Base-by-base conservation (phyloP, 345 rosid species). In the Gynandropsis gynandra region DNA sequence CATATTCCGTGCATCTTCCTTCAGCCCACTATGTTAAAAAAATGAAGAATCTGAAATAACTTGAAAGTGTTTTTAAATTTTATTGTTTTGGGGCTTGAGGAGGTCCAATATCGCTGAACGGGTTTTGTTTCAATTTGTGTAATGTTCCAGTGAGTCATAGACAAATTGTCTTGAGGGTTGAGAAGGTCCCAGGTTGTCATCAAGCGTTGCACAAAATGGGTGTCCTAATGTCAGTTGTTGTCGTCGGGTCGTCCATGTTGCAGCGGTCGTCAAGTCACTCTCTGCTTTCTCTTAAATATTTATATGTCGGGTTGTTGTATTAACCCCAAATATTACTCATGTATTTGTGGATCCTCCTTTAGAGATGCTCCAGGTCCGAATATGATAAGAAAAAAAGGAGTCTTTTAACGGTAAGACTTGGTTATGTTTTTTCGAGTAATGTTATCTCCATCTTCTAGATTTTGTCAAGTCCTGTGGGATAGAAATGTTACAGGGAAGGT, bases 141-240 rank as follows among this genome's bases (percentile, higher is more conserved):
- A 80, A 79, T 85, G 87, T 88, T 92, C 97, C 99, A 92, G 97
- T 92, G 99, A 92, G 99, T 90, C 61, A 85, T 90, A 84, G 93
- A 76, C 95, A 79, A 84, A 68, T 24, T 24, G 29, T 24, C 29
- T 71, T 88, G 95, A 74, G 95, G 94, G 81, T 82, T 82, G 95
- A 74, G 86, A 83, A 79, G 92, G 83, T 87, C 86, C 79, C 74
- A 74, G 71, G 87, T 81, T 70, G 82, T 92, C 89, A 65, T 76
- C 95, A 80, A 76, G 92, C 85, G 29, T 24, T 24, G n/a, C n/a
- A n/a, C n/a, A n/a, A n/a, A n/a, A n/a, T n/a, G 76, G 96, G 89
- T 77, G 79, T 85, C 80, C 70, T 81, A 80, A 76, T 85, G 96
- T 92, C 93, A 73, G 95, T 92, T 82, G 42, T 50, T 75, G 29